phyloP scores from a whole-genome alignment of 345 rosid genomes.

The Pugionium dolabratum region DNA sequence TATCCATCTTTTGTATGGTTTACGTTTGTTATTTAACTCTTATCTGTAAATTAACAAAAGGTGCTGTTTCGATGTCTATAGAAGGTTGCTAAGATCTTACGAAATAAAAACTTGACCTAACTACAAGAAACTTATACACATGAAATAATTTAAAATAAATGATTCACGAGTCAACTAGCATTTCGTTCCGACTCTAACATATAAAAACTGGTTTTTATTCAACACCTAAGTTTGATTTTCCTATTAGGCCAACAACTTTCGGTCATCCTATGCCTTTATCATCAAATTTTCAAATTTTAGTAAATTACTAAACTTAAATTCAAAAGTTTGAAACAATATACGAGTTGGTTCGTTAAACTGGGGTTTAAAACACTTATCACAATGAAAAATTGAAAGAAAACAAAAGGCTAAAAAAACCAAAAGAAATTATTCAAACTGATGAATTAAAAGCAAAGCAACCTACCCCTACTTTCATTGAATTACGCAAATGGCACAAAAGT shows the following conservation, averaged over 20 bases:
- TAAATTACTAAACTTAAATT: background rate
- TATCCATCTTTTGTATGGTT: too few relatives aligned
- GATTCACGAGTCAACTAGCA: constrained; percentile 29
- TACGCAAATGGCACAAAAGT: constrained; percentile 21
- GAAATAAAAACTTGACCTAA: constrained; percentile 24
- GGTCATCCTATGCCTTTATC: constrained; percentile 22
- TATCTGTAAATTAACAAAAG: too few relatives aligned
- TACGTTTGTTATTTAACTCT: too few relatives aligned
- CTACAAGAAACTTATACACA: background rate
- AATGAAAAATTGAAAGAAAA: background rate
- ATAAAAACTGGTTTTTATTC: background rate
- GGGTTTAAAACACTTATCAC: too few relatives aligned
- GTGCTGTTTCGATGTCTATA: background rate
- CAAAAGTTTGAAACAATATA: background rate
- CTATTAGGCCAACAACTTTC: constrained; percentile 33
- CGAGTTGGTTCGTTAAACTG: background rate
- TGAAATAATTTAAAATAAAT: background rate
- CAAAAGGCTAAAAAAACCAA: background rate
- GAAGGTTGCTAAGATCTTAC: constrained; percentile 20
- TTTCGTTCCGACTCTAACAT: background rate
- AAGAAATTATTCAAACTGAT: background rate
- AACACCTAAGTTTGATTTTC: constrained; percentile 24
- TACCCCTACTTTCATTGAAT: background rate
- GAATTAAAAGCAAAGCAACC: constrained; percentile 22
- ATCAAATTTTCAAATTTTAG: background rate